These are phyloP conservation scores for Flaveria sonorensis DNA, from an alignment of 129 eudicot species.

Conservation along the genomic window DNA sequence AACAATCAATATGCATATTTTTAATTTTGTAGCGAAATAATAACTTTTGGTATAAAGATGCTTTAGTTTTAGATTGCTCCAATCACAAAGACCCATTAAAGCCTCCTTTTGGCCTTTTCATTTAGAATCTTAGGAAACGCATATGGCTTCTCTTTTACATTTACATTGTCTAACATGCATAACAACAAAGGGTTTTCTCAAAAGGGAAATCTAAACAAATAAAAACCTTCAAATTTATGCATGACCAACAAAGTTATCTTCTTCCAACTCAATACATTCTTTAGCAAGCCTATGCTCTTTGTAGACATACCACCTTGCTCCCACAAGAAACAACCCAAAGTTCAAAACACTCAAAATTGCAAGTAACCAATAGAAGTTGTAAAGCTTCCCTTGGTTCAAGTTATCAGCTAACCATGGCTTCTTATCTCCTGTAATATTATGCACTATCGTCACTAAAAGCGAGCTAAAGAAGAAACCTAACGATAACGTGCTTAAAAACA, in stretches of 20 bases:
- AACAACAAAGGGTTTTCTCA: background rate
- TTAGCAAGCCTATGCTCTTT: constrained; percentile 80
- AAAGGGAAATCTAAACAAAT: background rate
- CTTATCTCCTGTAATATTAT: constrained; percentile 41
- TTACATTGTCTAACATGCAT: background rate
- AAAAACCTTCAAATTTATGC: constrained; percentile 21
- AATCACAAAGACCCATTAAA: background rate
- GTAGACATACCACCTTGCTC: constrained; percentile 59
- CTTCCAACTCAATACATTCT: constrained; percentile 71
- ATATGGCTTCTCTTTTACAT: background rate
- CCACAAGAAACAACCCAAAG: constrained; percentile 38
- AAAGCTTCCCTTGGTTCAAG: constrained; percentile 53
- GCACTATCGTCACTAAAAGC: constrained; percentile 51
- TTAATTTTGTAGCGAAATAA: too few species aligned
- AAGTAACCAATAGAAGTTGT: constrained; percentile 51
- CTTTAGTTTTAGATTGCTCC: too few species aligned
- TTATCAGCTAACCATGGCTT: constrained; percentile 54
- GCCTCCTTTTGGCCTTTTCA: background rate
- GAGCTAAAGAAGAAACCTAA: constrained; percentile 61
- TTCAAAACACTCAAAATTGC: constrained; percentile 46
- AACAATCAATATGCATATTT: too few species aligned
- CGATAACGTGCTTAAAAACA: constrained; percentile 55
- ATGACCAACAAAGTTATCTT: constrained; percentile 38
- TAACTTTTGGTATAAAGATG: background rate
- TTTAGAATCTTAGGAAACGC: background rate